Base-by-base conservation (phyloP, 495 filamentous ascomycete genomes). In the Penicillium cosmopolitanum region DNA sequence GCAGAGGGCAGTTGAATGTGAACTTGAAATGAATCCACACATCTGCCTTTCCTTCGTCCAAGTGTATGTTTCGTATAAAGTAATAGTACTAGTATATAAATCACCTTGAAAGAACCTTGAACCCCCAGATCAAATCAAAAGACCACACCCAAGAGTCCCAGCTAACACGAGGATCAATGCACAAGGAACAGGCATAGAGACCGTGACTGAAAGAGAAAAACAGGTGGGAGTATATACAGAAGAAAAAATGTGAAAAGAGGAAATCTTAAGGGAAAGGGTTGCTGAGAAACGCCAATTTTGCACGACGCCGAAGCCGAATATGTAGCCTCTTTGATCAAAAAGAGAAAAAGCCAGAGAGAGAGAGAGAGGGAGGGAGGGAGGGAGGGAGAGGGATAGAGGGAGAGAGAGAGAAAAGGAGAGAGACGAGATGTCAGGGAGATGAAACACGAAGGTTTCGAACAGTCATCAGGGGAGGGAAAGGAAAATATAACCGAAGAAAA, bases 221-320 rank as follows among this genome's bases (percentile, higher is more conserved):
- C 11, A n/a, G 15, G 15, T 4, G 15, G 11, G 15, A 38, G n/a
- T 38, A 38, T 38, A 38, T 38, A 38, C 36, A 38, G 28, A 38
- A 38, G 36, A 38, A 38, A 38, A n/a, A n/a, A 9, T 13, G 16
- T 1, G 42, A 19, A 44, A 44, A 44, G 4, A 19, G 36, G n/a
- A 44, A 16, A 44, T 44, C n/a, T 44, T 16, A 44, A 44, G n/a
- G 42, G n/a, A 44, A 46, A 59, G 50, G 34, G 38, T 50, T 31
- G 53, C 48, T 51, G 38, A 35, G 48, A 57, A 60, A 60, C 57
- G 57, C 57, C 57, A 51, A 51, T 43, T 55, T 60, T 60, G 40
- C 57, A 60, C 46, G 53, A 44, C 53, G 53, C 57, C 43, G 51
- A 60, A 60, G 57, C 57, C 40, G 15, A 40, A 44, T 19, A 28